A percentile compares a stretch with the other conserved stretches of the same genome.
Conservation (phyloP, 1,284 basidiomycete species). For the Bondarzewia mesenterica region DNA sequence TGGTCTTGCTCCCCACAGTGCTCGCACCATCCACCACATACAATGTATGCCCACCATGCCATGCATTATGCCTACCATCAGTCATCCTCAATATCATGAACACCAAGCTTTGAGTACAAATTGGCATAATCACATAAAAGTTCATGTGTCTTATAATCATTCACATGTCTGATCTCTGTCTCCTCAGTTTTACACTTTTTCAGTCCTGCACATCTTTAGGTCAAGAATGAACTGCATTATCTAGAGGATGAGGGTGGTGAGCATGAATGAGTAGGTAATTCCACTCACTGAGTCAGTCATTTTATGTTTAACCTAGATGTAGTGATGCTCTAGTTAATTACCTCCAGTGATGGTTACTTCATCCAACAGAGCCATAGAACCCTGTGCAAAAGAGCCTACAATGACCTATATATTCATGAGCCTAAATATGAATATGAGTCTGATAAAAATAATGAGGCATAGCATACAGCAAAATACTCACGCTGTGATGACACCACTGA, state of each 20-base stretch:
- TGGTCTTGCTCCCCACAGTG: background rate
- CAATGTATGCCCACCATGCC: constrained; percentile 2
- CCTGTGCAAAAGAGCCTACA: constrained; percentile 85
- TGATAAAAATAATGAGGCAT: background rate
- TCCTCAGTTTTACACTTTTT: no score
- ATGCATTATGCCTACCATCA: constrained; percentile 14
- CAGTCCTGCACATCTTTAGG: constrained; percentile 68
- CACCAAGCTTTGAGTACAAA: constrained; percentile 35
- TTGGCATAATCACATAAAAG: constrained; percentile 86
- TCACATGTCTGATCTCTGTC: constrained; percentile 92
- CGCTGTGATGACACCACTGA: constrained; percentile 84
- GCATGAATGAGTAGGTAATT: constrained; percentile 71
- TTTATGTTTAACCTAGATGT: constrained; percentile 81
- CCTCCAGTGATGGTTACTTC: constrained; percentile 68
- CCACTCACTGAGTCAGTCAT: constrained; percentile 75
- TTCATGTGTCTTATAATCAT: constrained; percentile 92
- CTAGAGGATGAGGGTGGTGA: constrained; percentile 88
- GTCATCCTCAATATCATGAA: constrained; percentile 10
- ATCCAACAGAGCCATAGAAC: constrained; percentile 79
- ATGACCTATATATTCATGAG: constrained; percentile 46
- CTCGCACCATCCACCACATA: background rate
- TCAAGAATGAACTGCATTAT: constrained; percentile 90
- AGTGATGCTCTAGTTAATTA: constrained; percentile 89
- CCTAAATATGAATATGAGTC: constrained; percentile 19
- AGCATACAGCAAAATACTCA: constrained; percentile 18